Evolutionary conservation across 768 basidiomycete species (phyloP), one percentile per base, ranked within the genome.

Genomic region (Serendipita sp.): DNA sequence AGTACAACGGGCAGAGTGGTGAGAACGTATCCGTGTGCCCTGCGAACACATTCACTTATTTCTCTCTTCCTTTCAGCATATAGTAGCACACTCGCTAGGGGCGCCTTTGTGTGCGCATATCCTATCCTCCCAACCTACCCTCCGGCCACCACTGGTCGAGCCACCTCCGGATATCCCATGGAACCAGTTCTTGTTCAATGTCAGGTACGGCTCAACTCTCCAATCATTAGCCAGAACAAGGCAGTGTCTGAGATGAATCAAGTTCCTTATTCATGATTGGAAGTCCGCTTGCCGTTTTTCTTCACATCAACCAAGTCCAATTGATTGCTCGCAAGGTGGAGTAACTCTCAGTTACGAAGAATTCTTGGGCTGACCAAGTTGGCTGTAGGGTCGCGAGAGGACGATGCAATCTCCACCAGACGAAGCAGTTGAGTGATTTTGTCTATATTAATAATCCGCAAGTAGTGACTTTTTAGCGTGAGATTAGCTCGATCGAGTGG

Each of bases 81-180:
- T 77, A 61, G 73, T 77, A 31, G 76, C 72, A 14, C 75, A 77
- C 64, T 76, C 75, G 66, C 71, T 76, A 9, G 76, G 76, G 1
- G 73, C 75, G 5, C 73, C 76, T 4, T 66, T 77, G 13, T 73
- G 72, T 3, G 71, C 75, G 0, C 72, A 76, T 48, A 75, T 77
- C 51, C 68, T 77, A 20, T 74, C 74, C 1, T 72, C 74, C 62
- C 76, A 77, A 63, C 72, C 76, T 1, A 77, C 76, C 2, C 68
- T 69, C 51, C 74, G 74, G 68, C 73, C 74, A 1, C 60, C 70
- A 16, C 60, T 76, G 31, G 63, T 30, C 20, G 61, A 34, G 0
- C 38, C 28, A 14, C 30, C 28, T 31, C 3, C 16, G 13, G 22
- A 62, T 3, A 42, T 63, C 11, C 33, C 63, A 31, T 64, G 67